Conservation (phyloP, 345 rosid species). For the Alliaria petiolata region DNA sequence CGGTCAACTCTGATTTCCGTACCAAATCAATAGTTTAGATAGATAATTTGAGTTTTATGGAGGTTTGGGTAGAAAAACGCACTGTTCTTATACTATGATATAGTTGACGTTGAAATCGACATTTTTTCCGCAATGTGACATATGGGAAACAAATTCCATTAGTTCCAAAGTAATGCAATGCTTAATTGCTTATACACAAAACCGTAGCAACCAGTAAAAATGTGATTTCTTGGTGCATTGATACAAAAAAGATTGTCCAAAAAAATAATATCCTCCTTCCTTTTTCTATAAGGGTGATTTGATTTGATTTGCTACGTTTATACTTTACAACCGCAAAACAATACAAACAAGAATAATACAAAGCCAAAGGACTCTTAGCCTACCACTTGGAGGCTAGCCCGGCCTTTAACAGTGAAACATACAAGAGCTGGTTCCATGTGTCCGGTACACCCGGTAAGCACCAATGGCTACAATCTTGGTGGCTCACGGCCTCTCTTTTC, state of each 20-base stretch:
- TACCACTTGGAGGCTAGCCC: constrained; percentile 39
- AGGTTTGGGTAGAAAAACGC: too few relatives aligned
- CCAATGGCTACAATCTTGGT: constrained; percentile 97
- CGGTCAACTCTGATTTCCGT: too few relatives aligned
- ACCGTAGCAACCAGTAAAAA: background rate
- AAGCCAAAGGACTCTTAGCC: background rate
- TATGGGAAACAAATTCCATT: too few relatives aligned
- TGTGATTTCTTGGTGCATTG: background rate
- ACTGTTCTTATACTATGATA: too few relatives aligned
- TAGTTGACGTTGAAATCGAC: too few relatives aligned
- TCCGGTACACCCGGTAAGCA: constrained; percentile 93
- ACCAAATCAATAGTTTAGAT: too few relatives aligned
- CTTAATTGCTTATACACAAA: too few relatives aligned
- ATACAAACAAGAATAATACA: constrained; percentile 11
- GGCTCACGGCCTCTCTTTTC: constrained; percentile 42
- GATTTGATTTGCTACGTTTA: constrained; percentile 1
- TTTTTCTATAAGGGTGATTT: background rate
- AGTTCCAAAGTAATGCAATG: too few relatives aligned
- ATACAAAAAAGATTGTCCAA: background rate
- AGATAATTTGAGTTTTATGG: too few relatives aligned
- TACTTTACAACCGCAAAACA: background rate
- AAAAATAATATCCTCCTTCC: background rate
- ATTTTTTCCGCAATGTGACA: too few relatives aligned
- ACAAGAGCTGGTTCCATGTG: constrained; percentile 78
- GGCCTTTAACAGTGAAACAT: constrained; percentile 61